These are phyloP conservation scores for Choiromyces venosus DNA, from an alignment of 495 filamentous ascomycete species.

Conservation along the genomic window DNA sequence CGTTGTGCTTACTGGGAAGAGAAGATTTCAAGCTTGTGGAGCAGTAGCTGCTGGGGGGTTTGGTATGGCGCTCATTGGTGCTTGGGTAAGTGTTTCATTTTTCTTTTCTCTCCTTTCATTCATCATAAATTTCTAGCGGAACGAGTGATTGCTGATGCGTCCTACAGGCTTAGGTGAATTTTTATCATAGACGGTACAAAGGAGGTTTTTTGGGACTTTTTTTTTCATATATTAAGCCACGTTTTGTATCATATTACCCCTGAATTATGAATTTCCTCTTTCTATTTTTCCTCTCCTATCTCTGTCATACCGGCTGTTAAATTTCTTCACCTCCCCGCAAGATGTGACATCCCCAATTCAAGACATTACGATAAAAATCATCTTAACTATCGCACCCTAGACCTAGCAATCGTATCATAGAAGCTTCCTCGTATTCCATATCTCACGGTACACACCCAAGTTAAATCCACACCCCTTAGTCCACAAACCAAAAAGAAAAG, in stretches of 20 bases:
- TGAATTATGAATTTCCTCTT: not conserved
- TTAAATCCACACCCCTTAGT: too few species aligned
- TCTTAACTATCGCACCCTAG: too few species aligned
- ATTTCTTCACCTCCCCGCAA: not conserved
- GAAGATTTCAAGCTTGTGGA: slow-evolving; percentile 69
- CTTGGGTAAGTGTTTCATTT: slow-evolving; percentile 59
- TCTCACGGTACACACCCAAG: too few species aligned
- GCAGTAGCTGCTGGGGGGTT: slow-evolving; percentile 69
- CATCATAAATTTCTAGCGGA: not conserved
- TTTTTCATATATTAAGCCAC: not conserved
- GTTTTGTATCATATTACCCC: not conserved
- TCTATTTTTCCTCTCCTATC: not conserved
- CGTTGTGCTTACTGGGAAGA: slow-evolving; percentile 60
- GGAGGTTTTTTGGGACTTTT: not conserved
- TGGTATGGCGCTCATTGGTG: slow-evolving; percentile 84
- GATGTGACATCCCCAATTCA: not conserved
- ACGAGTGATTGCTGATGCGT: not conserved
- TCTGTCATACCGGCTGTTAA: not conserved
- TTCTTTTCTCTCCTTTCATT: too few species aligned
- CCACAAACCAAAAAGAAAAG: too few species aligned
- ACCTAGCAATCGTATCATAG: too few species aligned
- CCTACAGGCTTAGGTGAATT: not conserved
- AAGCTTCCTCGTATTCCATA: too few species aligned
- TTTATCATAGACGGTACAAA: not conserved
- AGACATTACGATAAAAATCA: too few species aligned